Evolutionary conservation across 2,329 filamentous ascomycete species (phyloP).

Genomic region (Botryotinia calthae): DNA sequence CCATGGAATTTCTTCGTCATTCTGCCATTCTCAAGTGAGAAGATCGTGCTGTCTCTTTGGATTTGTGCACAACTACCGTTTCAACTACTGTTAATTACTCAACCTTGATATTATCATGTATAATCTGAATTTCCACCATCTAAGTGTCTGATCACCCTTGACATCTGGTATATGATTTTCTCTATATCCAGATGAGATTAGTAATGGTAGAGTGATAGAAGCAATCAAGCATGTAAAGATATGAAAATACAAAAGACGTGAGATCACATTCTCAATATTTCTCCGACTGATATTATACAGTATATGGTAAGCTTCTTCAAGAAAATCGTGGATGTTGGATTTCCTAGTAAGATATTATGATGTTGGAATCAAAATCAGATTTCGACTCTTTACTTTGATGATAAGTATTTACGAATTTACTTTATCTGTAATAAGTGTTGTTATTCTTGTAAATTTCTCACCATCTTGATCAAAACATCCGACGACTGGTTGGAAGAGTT

Average conservation of each 20-base stretch:
- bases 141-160: no score
- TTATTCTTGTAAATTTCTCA: not conserved
- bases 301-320: not conserved
- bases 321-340: rapidly evolving
- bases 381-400: not conserved
- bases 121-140: no score
- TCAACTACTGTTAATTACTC: no score
- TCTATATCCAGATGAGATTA: not conserved
- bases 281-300: no score
- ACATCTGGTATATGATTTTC: no score
- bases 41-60: not conserved
- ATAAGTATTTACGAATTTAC: rapidly evolving
- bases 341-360: not conserved
- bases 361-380: no score
- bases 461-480: not conserved
- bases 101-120: no score
- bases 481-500: rapidly evolving
- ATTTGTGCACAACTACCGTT: no score
- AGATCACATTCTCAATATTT: rapidly evolving
- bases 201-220: not conserved
- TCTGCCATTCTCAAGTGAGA: not conserved
- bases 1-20: not conserved
- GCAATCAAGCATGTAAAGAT: not conserved
- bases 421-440: not conserved
- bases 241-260: rapidly evolving